Conservation (phyloP, 306 rosid species). For the Prunus fruticosa region DNA sequence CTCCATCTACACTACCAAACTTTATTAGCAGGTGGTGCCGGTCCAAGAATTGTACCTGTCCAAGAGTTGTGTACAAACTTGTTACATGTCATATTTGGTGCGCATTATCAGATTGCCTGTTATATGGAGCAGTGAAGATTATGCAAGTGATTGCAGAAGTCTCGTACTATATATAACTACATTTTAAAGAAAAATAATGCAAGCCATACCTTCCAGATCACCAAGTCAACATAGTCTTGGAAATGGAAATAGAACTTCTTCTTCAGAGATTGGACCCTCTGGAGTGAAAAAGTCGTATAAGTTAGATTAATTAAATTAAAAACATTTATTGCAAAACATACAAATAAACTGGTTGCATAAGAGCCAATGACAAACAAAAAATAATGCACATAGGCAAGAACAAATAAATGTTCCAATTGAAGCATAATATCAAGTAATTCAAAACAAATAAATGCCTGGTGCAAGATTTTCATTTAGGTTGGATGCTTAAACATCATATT, state of each 20-base stretch:
- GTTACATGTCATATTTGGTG: slow-evolving; percentile 36
- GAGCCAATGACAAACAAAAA: too few relatives aligned
- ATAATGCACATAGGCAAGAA: too few relatives aligned
- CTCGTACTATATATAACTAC: neutral
- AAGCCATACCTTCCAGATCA: slow-evolving; percentile 82
- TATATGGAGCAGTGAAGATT: slow-evolving; percentile 6
- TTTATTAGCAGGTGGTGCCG: slow-evolving; percentile 91
- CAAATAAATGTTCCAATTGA: too few relatives aligned
- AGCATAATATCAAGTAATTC: too few relatives aligned
- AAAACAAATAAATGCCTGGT: too few relatives aligned
- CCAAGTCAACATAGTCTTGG: slow-evolving; percentile 87
- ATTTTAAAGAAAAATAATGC: slow-evolving; percentile 10
- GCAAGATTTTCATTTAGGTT: neutral
- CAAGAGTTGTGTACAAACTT: slow-evolving; percentile 46
- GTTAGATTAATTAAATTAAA: slow-evolving; percentile 16
- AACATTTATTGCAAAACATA: neutral
- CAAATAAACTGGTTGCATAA: neutral
- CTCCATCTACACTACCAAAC: slow-evolving; percentile 96
- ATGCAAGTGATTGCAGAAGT: slow-evolving; percentile 27
- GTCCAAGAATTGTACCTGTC: slow-evolving; percentile 98
- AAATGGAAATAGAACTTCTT: slow-evolving; percentile 91
- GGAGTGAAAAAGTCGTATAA: slow-evolving; percentile 29
- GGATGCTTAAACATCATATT: neutral
- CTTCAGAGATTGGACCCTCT: slow-evolving; percentile 84
- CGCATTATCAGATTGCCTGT: slow-evolving; percentile 6